Evolutionary conservation across 2,329 filamentous ascomycete species (phyloP), one percentile per base, ranked within the genome.

Genomic region (Chaetomiaceae sp.): DNA sequence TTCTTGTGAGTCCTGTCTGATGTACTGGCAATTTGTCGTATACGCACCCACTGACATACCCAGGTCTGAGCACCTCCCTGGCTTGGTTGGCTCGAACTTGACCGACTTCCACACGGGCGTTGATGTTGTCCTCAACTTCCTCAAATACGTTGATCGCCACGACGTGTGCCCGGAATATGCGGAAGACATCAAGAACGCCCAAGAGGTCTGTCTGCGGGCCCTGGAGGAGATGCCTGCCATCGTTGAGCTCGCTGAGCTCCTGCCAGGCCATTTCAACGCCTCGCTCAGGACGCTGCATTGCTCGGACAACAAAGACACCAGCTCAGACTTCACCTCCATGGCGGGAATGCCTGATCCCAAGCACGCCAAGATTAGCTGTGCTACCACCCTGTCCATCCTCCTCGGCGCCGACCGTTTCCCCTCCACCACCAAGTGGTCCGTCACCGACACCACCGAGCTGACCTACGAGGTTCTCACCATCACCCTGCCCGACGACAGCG

Each of bases 101-200:
- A 64, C 70, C 0, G 68, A 76, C 12, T 75, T 90, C 55, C 69
- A 77, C n/a, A 67, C 76, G 6, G 82, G 82, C 3, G 81, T 84
- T 17, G 76, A 78, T 30, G 80, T 95, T 0, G 75, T 96, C 35
- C 80, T 82, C 53, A 95, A 93, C 63, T 97, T 97, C 64, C 80
- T 96, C 56, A 87, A 89, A 57, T 99, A 96, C 59, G 74, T 97
- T 0, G 74, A 91, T 9, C 80, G 86, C 54, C 91, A 97, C 63
- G 79, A 87, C 33, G 92, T 95, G 14, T 96, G 90, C 62, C 85
- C 87, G 0, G 93, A 97, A 65, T 87, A 91, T 63, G 73, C 68
- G 0, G 71, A 76, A 0, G 79, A 92, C 56, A 74, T 97, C 51
- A 69, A 79, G 14, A 71, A 75, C 0, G 89, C 91, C 0, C 73